Conservation (phyloP, 176 grass and related monocot species). For the Zoysia japonica region DNA sequence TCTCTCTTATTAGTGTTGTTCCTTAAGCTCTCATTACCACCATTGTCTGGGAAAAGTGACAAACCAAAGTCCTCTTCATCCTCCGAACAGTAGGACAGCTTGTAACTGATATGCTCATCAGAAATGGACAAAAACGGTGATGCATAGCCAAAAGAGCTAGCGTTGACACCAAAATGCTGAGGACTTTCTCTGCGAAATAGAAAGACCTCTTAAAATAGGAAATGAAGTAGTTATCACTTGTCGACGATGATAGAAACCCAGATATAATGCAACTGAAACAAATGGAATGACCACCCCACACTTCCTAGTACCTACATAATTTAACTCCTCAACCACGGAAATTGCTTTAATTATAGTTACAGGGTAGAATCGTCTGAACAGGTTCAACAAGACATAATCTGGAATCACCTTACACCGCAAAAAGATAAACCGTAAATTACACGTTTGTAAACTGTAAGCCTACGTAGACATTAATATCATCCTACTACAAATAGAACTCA, state of each 20-base stretch:
- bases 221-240: not conserved
- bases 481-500: not conserved
- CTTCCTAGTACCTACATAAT: not conserved
- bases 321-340: not conserved
- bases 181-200: conserved; percentile 47
- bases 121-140: conserved; percentile 29
- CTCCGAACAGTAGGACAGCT: conserved; percentile 37
- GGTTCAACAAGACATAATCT: not conserved
- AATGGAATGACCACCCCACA: not conserved
- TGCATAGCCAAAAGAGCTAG: conserved; percentile 38
- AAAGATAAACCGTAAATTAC: conserved; percentile 15
- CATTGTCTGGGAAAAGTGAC: conserved; percentile 49
- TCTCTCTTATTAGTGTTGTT: conserved; percentile 22
- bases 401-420: not conserved
- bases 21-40: conserved; percentile 31
- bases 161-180: conserved; percentile 30
- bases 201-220: not conserved
- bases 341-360: not conserved
- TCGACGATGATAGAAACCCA: not conserved
- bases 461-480: not conserved
- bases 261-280: conserved; percentile 1
- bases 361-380: not conserved
- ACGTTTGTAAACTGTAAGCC: not conserved
- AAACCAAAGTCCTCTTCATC: conserved; percentile 55
- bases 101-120: conserved; percentile 32